Percentiles rank a stretch among this genome's conserved stretches.
phyloP scores from a whole-genome alignment of 768 basidiomycete species.

The Tricholoma bakamatsutake region DNA sequence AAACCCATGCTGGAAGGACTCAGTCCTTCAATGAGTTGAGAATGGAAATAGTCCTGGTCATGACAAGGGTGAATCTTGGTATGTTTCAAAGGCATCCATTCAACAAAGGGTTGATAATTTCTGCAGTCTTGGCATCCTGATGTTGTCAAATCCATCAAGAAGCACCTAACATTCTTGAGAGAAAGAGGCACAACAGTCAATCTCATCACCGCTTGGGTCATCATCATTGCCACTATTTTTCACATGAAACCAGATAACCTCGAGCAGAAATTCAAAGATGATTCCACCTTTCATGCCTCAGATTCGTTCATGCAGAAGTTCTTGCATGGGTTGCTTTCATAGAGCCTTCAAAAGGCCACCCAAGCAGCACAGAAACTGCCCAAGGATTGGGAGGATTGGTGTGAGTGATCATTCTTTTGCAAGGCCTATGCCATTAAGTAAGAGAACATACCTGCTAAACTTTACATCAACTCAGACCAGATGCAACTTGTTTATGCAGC shows the following conservation, averaged over 20 bases:
- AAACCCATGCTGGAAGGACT: conserved; percentile 16
- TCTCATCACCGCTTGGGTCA: conserved; percentile 19
- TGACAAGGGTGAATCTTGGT: conserved; percentile 16
- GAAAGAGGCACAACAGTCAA: conserved; percentile 17
- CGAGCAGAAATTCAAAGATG: conserved; percentile 14
- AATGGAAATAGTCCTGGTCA: conserved; percentile 5
- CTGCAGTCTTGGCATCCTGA: conserved; percentile 12
- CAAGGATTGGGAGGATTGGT: conserved; percentile 22
- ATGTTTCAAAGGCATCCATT: conserved; percentile 1
- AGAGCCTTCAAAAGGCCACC: conserved; percentile 21
- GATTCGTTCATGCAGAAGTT: conserved; percentile 18
- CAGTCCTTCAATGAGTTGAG: conserved; percentile 6
- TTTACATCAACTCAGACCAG: conserved; percentile 31
- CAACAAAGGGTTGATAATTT: neutral
- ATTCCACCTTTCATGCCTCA: conserved; percentile 22
- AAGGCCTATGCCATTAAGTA: conserved; percentile 24
- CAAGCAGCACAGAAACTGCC: conserved; percentile 31
- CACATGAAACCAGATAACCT: conserved; percentile 23
- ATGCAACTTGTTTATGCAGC: conserved; percentile 26
- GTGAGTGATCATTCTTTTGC: conserved; percentile 19
- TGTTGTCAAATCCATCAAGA: conserved; percentile 11
- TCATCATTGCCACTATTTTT: conserved; percentile 24
- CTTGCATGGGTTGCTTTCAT: conserved; percentile 16
- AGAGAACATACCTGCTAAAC: conserved; percentile 21
- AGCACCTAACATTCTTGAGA: conserved; percentile 13